Base-by-base conservation (phyloP, 2,329 filamentous ascomycete species). In the Cadophora malorum region DNA sequence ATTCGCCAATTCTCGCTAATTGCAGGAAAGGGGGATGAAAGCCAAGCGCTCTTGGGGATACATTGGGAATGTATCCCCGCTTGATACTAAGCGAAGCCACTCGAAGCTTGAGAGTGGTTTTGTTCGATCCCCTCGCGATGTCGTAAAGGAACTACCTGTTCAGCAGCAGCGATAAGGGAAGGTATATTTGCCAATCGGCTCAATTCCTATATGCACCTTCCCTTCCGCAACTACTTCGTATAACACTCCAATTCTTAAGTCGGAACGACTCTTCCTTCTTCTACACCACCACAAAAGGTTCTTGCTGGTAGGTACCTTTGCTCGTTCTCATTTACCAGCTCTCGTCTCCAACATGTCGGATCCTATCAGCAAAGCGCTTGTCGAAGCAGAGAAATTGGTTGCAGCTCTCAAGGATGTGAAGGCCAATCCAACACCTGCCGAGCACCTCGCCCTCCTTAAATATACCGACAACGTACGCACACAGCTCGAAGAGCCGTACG, bases 391-490 rank as follows among this genome's bases (percentile, higher is more conserved):
- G 41, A 45, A 45, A 45, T 45, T 45, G 41, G 60, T 63, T 50
- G 41, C 60, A 35, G 45, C 41, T 9, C 45, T 63, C 14, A 63
- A 63, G 28, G 23, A 33, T 49, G 14, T 63, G 12, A 63, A 63
- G 45, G 19, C 25, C 41, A 63, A 52, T 31, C 60, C 60, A 5
- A 50, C 38, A 21, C 45, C 45, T n/a, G 16, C 41, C 21, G 60
- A 63, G 45, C 60, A 63, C 33, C 60, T 50, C 45, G 60, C 23
- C 21, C 41, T 63, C 31, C 60, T 63, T 45, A 63, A 63, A 25
- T 25, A 52, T 31, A 53, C 31, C 14, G 38, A 62, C 16, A 53
- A 63, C 31, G 31, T 63, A 19, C 61, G 61, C 41, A 9, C 49
- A 19, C 12, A 47, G 9, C 61, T 63, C 25, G 61, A 63, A 31